phyloP scores from a whole-genome alignment of 805 yeast genomes.

The baker's yeast (Saccharomyces cerevisiae) region DNA sequence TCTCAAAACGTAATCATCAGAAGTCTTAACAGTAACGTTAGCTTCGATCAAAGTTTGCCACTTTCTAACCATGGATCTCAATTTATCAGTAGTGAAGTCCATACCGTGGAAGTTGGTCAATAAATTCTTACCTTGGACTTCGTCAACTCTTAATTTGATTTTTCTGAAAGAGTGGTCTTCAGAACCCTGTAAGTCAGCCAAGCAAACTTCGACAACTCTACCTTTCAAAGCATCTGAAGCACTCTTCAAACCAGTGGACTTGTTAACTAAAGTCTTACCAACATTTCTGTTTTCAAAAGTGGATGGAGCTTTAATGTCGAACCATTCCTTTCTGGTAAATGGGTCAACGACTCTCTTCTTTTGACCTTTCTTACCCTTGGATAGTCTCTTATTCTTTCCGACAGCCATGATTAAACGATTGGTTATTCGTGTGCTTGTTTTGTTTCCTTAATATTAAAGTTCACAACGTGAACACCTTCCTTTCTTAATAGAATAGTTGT shows the following conservation, averaged over 20 bases:
- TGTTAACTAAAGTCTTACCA: constrained; percentile 98
- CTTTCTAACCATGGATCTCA: constrained; percentile 95
- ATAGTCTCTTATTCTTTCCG: constrained; percentile 78
- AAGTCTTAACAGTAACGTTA: constrained; percentile 94
- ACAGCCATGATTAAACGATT: constrained; percentile 48
- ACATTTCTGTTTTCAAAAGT: constrained; percentile 97
- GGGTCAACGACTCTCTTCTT: constrained; percentile 99
- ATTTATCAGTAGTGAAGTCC: constrained; percentile 96
- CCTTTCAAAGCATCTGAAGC: constrained; percentile 98
- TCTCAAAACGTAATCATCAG: constrained; percentile 95
- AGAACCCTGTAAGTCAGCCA: constrained; percentile 96
- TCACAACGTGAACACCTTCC: not conserved
- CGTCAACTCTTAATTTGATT: constrained; percentile 95
- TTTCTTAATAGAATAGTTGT: not conserved
- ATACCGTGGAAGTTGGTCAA: constrained; percentile 99
- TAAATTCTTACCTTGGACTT: constrained; percentile 97
- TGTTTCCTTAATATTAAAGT: not conserved
- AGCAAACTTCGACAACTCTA: constrained; percentile 89
- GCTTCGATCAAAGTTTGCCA: constrained; percentile 99
- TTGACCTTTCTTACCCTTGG: constrained; percentile 92
- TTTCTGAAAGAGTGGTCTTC: constrained; percentile 98
- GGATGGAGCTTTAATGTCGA: constrained; percentile 96
- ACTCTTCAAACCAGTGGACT: constrained; percentile 94
- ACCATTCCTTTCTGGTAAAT: constrained; percentile 99
- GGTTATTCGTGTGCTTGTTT: constrained; percentile 3